Evolutionary conservation across 192 early-diverging fungal species (phyloP), one percentile per base, ranked within the genome.

Genomic region (Kickxella alabastrina): DNA sequence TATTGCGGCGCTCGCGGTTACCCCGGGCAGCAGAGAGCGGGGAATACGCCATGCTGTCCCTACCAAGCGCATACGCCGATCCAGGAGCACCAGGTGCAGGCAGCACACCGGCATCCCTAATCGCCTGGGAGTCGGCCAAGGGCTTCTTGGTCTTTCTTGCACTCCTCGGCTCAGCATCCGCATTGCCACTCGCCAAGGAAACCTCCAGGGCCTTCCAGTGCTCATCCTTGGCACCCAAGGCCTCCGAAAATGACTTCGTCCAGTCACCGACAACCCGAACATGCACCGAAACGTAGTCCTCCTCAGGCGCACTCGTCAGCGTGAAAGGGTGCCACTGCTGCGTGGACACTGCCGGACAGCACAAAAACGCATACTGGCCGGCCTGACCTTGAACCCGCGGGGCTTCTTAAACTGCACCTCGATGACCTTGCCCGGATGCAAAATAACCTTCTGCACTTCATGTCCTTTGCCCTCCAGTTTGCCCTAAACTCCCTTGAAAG

Each of bases 271-370:
- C 85, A 7, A 87, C 80, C 52, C 88, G 82, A 35, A 90, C 87
- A 49, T 91, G 89, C 26, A 91, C 58, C 3, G 83, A 84, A 19
- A 86, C 58, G 35, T 85, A 88, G 51, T 82, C 79, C 52, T 91
- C 89, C 59, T 90, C 75, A 6, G 89, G 89, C 17, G 86, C 83
- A 21, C 87, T 89, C 17, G 89, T 90, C 39, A 91, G 75, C 10
- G 89, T 91, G 68, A 91, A 91, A 2, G 89, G 89, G 50, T 91
- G 89, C 88, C 88, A 89, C 65, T 90, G 80, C 62, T 79, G 78
- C 27, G 76, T 62, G 50, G 82, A 79, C 43, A 90, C 80, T 27
- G 86, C 85, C 1, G 89, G 89, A 43, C 87, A 87, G 62, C 71
- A 80, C 32, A 91, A 34, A 50, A 85, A 91, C 34, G 90, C 83